phyloP scores from a whole-genome alignment of 305 asterid species.

The Fraxinus velutina region DNA sequence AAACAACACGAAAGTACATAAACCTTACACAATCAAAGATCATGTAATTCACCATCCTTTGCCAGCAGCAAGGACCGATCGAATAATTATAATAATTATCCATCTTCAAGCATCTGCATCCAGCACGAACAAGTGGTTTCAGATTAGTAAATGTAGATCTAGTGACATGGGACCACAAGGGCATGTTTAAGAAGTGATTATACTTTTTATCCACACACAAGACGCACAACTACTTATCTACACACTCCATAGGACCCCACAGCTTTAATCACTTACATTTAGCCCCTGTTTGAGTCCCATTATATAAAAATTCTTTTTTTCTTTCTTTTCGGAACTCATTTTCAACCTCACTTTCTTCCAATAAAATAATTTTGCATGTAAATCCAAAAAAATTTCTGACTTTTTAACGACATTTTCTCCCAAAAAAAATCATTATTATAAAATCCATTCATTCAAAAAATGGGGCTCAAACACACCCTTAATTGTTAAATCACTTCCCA shows the following conservation, averaged over 20 bases:
- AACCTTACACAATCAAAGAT: slow-evolving; percentile 22
- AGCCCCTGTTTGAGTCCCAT: not conserved
- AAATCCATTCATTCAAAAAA: not conserved
- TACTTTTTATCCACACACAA: not conserved
- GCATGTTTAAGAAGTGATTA: not conserved
- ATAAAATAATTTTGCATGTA: not conserved
- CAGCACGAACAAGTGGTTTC: not conserved
- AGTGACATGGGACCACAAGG: not conserved
- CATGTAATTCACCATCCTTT: slow-evolving; percentile 11
- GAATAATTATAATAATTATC: slow-evolving; percentile 12
- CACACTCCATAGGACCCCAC: not conserved
- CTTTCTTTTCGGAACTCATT: not conserved
- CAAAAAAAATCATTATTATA: not conserved
- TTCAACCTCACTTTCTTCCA: not conserved
- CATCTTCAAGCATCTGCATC: slow-evolving; percentile 46
- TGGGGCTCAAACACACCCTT: not conserved
- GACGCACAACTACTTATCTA: not conserved
- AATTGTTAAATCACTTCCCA: not conserved
- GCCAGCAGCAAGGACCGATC: not conserved
- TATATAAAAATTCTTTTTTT: not conserved
- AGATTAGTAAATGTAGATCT: not conserved
- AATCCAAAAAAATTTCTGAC: not conserved
- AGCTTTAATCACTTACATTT: not conserved
- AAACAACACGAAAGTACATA: slow-evolving; percentile 24
- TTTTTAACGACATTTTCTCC: not conserved